phyloP scores from a whole-genome alignment of 176 grass and related monocot species.

The Dendrocalamus sinicus region DNA sequence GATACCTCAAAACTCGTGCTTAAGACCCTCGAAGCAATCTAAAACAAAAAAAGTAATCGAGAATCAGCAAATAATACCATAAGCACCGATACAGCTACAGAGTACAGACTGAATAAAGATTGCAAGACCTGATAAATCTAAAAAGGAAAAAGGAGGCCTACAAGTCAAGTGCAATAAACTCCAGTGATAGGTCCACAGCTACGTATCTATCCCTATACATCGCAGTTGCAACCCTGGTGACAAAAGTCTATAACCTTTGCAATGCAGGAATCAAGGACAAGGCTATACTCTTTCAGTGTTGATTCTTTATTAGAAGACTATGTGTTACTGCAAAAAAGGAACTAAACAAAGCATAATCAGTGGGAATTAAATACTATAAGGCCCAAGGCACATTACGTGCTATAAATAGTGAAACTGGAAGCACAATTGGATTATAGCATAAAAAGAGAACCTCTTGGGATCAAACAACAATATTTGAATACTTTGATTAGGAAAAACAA shows the following conservation, averaged over 20 bases:
- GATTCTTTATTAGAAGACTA: neutral
- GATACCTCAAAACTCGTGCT: constrained; percentile 94
- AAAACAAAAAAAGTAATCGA: neutral
- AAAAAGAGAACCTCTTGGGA: neutral
- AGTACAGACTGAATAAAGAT: neutral
- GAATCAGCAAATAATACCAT: neutral
- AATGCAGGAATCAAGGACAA: neutral
- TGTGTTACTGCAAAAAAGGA: neutral
- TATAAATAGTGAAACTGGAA: neutral
- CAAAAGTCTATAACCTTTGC: neutral
- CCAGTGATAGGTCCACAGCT: neutral
- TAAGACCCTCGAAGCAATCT: constrained; percentile 96
- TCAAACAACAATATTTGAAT: neutral
- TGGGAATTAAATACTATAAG: neutral
- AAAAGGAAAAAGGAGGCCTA: neutral
- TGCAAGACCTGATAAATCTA: neutral
- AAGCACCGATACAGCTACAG: neutral
- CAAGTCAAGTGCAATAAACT: neutral
- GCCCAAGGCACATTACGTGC: too few species aligned
- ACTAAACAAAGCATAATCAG: neutral
- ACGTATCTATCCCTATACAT: neutral
- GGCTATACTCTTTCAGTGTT: neutral
- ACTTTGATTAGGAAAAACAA: neutral
- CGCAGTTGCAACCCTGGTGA: too few species aligned
- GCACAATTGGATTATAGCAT: neutral